Base-by-base conservation (phyloP, 306 rosid genomes). In the Myrica gale region DNA sequence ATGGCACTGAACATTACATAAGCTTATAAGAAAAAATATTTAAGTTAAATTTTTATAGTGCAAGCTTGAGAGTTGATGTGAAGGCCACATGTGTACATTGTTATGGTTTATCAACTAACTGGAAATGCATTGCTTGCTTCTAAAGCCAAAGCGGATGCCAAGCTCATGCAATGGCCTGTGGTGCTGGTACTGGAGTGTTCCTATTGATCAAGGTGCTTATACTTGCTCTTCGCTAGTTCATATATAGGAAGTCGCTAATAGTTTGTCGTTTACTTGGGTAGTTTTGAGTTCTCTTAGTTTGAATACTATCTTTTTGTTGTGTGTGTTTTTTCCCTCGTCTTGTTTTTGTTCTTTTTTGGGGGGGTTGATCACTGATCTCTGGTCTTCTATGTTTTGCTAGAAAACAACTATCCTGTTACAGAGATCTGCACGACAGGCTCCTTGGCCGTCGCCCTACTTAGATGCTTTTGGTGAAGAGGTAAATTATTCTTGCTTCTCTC, bases 401-500 rank as follows among this genome's bases (percentile, higher is more conserved):
- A 87, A 83, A 82, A 96, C 99, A 57, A 92, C 96, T 45, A 92
- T 92, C 80, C 88, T 90, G 11, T 81, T 96, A 50, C 99, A 87
- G 84, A 85, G 99, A 83, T 87, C 96, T 43, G 99, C 97, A 37
- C 99, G 99, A 42, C 98, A 85, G 85, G 92, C 99, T 75, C 96
- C 91, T 19, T 96, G 99, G 99, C 97, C 93, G 69, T 96, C 99
- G 74, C 97, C 90, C 48, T 96, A 92, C 83, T 86, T 96, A 89
- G 99, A 96, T 86, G 86, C 86, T 78, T 96, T 90, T 85, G 99
- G 99, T 8, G 99, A 96, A 81, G 99, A 92, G 96, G 99, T 92
- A 85, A 81, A 75, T 71, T 62, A n/a, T 72, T 73, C 52, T 61
- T 32, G 54, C 66, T 67, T 74, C 26, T 50, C 79, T 39, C 37